Evolutionary conservation across 2,329 filamentous ascomycete species (phyloP).

Genomic region (Penicillium sp.): DNA sequence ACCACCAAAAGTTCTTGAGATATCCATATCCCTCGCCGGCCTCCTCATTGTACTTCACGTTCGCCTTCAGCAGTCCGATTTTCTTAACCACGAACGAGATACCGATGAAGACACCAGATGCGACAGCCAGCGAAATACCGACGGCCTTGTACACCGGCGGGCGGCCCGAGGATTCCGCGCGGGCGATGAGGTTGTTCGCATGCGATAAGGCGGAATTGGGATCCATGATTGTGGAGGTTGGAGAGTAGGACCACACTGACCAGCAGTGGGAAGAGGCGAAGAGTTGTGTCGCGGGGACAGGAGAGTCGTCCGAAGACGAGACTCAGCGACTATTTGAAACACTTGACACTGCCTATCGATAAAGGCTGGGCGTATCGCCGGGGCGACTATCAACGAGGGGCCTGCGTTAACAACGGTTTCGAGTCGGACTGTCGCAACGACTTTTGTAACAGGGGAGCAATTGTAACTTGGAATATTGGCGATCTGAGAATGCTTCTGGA

Average conservation of each 20-base stretch:
- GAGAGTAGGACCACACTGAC: slow-evolving; percentile 47
- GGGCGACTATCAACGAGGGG: slow-evolving; percentile 3
- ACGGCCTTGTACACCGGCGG: slow-evolving; percentile 75
- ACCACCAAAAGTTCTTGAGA: slow-evolving; percentile 93
- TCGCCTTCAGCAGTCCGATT: slow-evolving; percentile 83
- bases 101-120: slow-evolving; percentile 89
- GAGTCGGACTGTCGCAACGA: neutral
- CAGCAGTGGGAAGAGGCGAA: slow-evolving; percentile 23
- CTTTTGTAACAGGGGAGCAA: neutral
- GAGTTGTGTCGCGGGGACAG: slow-evolving; percentile 13
- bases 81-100: slow-evolving; percentile 96
- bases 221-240: slow-evolving; percentile 30
- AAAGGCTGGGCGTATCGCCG: slow-evolving; percentile 9
- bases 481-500: slow-evolving; percentile 21
- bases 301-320: slow-evolving; percentile 25
- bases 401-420: neutral
- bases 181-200: slow-evolving; percentile 47
- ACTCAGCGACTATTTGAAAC: slow-evolving; percentile 26
- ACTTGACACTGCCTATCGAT: slow-evolving; percentile 20
- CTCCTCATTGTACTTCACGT: slow-evolving; percentile 93
- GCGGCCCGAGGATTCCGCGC: slow-evolving; percentile 44
- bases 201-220: slow-evolving; percentile 28
- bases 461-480: neutral
- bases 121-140: slow-evolving; percentile 80
- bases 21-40: slow-evolving; percentile 97